phyloP scores from a whole-genome alignment of 169 alveolate genomes.

The Plasmodium vivax region DNA sequence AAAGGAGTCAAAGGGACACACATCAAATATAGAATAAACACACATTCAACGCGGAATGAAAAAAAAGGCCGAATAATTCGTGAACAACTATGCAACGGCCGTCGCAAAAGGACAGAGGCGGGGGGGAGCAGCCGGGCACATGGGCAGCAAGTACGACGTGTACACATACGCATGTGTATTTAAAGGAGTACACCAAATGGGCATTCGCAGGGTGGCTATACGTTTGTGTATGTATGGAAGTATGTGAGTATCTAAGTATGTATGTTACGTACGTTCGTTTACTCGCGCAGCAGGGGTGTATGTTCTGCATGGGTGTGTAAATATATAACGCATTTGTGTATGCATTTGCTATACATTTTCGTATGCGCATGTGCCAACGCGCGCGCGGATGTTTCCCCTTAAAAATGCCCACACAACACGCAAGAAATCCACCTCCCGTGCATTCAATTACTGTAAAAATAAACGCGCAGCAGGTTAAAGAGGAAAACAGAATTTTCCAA shows the following conservation, averaged over 20 bases:
- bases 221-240: neutral
- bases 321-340: neutral
- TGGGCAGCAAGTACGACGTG: neutral
- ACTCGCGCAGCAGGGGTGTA: neutral
- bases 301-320: neutral
- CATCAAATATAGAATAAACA: neutral
- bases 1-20: neutral
- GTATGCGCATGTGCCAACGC: neutral
- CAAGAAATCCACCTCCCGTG: neutral
- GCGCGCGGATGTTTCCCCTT: neutral
- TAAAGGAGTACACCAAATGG: neutral
- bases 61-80: neutral
- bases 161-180: conserved; percentile 1
- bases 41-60: neutral
- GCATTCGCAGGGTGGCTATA: neutral
- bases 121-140: neutral
- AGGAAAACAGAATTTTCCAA: neutral
- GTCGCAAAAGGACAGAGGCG: neutral
- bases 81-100: conserved; percentile 17
- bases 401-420: neutral
- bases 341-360: too few species aligned
- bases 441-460: neutral
- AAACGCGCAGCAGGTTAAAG: neutral
- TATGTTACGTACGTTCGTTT: neutral
- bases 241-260: neutral